These are phyloP conservation scores for Microbotryum saponariae DNA, from an alignment of 1,284 basidiomycete genomes.

Conservation along the genomic window DNA sequence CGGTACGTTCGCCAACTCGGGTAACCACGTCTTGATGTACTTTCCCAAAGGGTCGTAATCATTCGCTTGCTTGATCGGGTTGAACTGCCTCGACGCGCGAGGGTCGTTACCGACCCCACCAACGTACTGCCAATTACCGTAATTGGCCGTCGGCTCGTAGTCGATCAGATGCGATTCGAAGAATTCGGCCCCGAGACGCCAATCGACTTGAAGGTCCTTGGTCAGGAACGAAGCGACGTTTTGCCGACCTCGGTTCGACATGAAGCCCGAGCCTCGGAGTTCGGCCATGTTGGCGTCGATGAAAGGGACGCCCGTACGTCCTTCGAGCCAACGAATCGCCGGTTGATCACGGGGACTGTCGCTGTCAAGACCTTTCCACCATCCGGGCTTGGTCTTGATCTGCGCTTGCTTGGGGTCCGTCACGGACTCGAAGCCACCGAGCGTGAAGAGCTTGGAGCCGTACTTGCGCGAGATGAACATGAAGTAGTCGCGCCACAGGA, in stretches of 20 bases:
- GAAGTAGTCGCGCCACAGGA: slow-evolving; percentile 53
- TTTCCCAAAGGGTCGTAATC: slow-evolving; percentile 49
- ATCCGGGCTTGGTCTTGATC: slow-evolving; percentile 34
- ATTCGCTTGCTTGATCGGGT: slow-evolving; percentile 52
- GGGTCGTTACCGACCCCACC: slow-evolving; percentile 54
- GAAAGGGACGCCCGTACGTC: slow-evolving; percentile 50
- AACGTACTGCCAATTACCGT: slow-evolving; percentile 47
- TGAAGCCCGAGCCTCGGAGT: slow-evolving; percentile 47
- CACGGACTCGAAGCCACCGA: slow-evolving; percentile 45
- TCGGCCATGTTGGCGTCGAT: slow-evolving; percentile 52
- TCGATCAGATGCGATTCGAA: slow-evolving; percentile 48
- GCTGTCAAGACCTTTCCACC: slow-evolving; percentile 35
- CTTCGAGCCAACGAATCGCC: slow-evolving; percentile 46
- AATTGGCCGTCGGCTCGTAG: slow-evolving; percentile 43
- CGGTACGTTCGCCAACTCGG: slow-evolving; percentile 44
- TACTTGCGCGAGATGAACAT: slow-evolving; percentile 41
- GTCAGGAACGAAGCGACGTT: slow-evolving; percentile 52
- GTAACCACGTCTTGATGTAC: slow-evolving; percentile 49
- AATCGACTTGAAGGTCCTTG: slow-evolving; percentile 50
- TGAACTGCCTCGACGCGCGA: slow-evolving; percentile 50
- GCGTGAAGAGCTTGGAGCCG: slow-evolving; percentile 43
- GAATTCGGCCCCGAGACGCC: slow-evolving; percentile 52
- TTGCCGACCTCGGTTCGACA: slow-evolving; percentile 52
- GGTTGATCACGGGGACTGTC: slow-evolving; percentile 29
- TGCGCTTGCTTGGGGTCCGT: slow-evolving; percentile 44